phyloP scores from a whole-genome alignment of 345 rosid genomes.

The Clausena lansium region DNA sequence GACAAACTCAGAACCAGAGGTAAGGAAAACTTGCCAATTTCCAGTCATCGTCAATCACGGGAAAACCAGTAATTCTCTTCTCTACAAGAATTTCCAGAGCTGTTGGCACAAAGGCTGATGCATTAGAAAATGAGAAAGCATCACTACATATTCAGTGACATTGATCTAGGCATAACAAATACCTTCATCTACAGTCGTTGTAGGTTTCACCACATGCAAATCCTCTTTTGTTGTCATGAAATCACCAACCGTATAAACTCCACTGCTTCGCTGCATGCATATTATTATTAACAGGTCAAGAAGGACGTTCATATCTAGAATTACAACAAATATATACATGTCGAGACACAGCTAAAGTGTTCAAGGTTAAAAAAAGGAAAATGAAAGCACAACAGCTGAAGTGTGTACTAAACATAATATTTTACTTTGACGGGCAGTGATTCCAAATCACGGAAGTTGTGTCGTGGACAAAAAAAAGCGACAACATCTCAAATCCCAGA shows the following conservation, averaged over 20 bases:
- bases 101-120: conserved; percentile 24
- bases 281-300: neutral
- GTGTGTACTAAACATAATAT: no score
- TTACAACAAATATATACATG: neutral
- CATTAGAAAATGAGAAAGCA: conserved; percentile 13
- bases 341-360: neutral
- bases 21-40: conserved; percentile 50
- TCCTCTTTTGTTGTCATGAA: conserved; percentile 81
- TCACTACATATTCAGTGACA: neutral
- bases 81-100: conserved; percentile 75
- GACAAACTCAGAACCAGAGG: neutral
- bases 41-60: conserved; percentile 86
- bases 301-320: neutral
- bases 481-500: no score
- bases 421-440: neutral
- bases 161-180: conserved; percentile 9
- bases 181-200: conserved; percentile 87
- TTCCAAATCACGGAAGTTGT: neutral
- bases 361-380: neutral
- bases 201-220: conserved; percentile 70
- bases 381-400: no score
- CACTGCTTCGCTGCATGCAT: conserved; percentile 63
- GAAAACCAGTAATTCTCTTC: conserved; percentile 82
- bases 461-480: no score
- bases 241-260: conserved; percentile 74